These are phyloP conservation scores for Suillus plorans DNA, from an alignment of 768 basidiomycete genomes.

Conservation along the genomic window DNA sequence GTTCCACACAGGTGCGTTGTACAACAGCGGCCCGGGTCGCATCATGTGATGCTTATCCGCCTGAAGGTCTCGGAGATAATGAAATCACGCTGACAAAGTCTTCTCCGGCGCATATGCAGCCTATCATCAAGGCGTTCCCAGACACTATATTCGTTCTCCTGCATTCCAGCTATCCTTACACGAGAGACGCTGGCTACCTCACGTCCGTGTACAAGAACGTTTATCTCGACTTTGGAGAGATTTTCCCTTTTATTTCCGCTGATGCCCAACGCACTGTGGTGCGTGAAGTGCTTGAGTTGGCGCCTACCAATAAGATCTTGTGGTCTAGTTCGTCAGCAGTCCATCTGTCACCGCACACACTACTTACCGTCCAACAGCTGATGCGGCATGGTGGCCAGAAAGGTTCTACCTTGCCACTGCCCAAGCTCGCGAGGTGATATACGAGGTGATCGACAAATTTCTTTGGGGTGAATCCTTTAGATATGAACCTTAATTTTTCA, in stretches of 20 bases:
- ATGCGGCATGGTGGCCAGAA: conserved; percentile 79
- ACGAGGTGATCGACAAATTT: conserved; percentile 40
- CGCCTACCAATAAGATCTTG: conserved; percentile 76
- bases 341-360: background rate
- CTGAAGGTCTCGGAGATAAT: conserved; percentile 61
- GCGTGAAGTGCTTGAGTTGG: conserved; percentile 64
- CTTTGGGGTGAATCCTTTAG: background rate
- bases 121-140: conserved; percentile 64
- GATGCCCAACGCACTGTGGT: conserved; percentile 62
- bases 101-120: conserved; percentile 67
- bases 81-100: conserved; percentile 59
- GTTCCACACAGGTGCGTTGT: conserved; percentile 62
- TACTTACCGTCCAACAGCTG: conserved; percentile 35
- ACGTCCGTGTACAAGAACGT: conserved; percentile 71
- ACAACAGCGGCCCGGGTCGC: no score
- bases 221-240: conserved; percentile 78
- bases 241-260: conserved; percentile 66
- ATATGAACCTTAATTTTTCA: conserved; percentile 22
- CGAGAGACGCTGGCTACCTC: conserved; percentile 76
- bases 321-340: conserved; percentile 64
- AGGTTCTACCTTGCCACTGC: conserved; percentile 65
- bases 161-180: conserved; percentile 78
- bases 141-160: conserved; percentile 63
- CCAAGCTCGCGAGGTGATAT: conserved; percentile 65
- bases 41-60: background rate